These are phyloP conservation scores for Dryas octopetala DNA, from an alignment of 306 rosid species.

Conservation along the genomic window DNA sequence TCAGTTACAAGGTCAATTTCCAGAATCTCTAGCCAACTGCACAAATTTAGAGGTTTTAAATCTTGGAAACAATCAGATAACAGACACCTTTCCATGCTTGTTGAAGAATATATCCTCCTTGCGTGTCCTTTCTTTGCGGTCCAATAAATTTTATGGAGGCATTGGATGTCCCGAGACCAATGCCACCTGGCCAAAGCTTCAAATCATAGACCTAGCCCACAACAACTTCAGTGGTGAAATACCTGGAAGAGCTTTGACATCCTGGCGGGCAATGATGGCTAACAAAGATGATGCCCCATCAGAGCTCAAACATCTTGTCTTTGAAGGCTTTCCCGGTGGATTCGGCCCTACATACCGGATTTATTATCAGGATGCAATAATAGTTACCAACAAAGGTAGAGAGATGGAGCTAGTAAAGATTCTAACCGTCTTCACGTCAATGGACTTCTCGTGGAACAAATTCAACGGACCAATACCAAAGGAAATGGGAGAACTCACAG, in stretches of 20 bases:
- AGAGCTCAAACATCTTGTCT: not conserved
- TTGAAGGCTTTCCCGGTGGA: too few species aligned
- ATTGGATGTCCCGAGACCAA: not conserved
- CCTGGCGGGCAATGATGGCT: slow-evolving; percentile 18
- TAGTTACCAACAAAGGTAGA: not conserved
- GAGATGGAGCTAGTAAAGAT: not conserved
- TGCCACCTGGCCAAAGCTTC: slow-evolving; percentile 18
- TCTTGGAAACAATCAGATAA: too few species aligned
- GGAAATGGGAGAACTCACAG: slow-evolving; percentile 1
- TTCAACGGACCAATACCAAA: slow-evolving; percentile 4
- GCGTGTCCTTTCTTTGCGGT: slow-evolving; percentile 26
- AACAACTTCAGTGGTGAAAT: slow-evolving; percentile 21
- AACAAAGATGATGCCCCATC: not conserved
- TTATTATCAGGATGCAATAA: not conserved
- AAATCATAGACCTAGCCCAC: slow-evolving; percentile 21
- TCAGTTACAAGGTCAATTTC: not conserved
- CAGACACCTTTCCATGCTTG: too few species aligned
- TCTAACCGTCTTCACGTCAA: not conserved
- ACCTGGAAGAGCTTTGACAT: not conserved
- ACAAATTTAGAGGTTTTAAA: slow-evolving; percentile 12
- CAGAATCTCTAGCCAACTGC: slow-evolving; percentile 31
- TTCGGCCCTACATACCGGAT: too few species aligned
- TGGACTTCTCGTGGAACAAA: slow-evolving; percentile 17
- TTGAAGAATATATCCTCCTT: too few species aligned
- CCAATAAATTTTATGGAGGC: not conserved